Evolutionary conservation across 2,329 filamentous ascomycete genomes (phyloP).

Genomic region (Claviceps digitariae): DNA sequence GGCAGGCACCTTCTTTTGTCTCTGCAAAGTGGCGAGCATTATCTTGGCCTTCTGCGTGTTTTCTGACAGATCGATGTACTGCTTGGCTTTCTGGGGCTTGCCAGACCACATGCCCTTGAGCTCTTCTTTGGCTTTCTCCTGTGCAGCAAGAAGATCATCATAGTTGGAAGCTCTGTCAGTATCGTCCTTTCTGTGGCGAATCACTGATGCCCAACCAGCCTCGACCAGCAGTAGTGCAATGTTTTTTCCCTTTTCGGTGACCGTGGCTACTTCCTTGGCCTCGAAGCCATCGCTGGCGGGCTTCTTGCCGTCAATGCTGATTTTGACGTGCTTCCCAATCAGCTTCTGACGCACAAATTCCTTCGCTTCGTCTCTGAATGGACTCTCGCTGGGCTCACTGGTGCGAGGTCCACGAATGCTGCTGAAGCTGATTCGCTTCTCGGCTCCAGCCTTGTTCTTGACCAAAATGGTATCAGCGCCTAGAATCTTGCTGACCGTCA

Average conservation of each 20-base stretch:
- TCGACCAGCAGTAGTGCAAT: slow-evolving; percentile 76
- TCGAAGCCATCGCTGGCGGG: slow-evolving; percentile 83
- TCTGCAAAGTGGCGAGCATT: slow-evolving; percentile 72
- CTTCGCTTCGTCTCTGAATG: slow-evolving; percentile 87
- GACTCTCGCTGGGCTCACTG: slow-evolving; percentile 72
- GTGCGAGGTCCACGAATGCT: slow-evolving; percentile 89
- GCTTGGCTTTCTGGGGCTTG: slow-evolving; percentile 71
- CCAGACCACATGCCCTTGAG: slow-evolving; percentile 92
- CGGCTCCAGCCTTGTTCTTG: slow-evolving; percentile 67
- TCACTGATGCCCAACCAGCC: slow-evolving; percentile 84
- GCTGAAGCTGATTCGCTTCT: slow-evolving; percentile 85
- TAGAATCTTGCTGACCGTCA: slow-evolving; percentile 70
- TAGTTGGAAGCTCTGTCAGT: slow-evolving; percentile 90
- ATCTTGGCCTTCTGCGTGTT: slow-evolving; percentile 91
- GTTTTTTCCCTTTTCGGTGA: slow-evolving; percentile 75
- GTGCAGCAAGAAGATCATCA: slow-evolving; percentile 70
- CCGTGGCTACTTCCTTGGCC: slow-evolving; percentile 84
- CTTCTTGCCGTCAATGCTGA: slow-evolving; percentile 81
- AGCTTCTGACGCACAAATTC: slow-evolving; percentile 87
- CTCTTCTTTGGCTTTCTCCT: slow-evolving; percentile 71
- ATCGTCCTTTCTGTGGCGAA: slow-evolving; percentile 89
- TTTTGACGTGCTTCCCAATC: slow-evolving; percentile 89
- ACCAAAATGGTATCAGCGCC: slow-evolving; percentile 82
- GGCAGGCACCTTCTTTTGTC: slow-evolving; percentile 84
- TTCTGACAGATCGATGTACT: slow-evolving; percentile 83